These are phyloP conservation scores for Zasmidium cellare DNA, from an alignment of 2,329 filamentous ascomycete species.

Conservation along the genomic window DNA sequence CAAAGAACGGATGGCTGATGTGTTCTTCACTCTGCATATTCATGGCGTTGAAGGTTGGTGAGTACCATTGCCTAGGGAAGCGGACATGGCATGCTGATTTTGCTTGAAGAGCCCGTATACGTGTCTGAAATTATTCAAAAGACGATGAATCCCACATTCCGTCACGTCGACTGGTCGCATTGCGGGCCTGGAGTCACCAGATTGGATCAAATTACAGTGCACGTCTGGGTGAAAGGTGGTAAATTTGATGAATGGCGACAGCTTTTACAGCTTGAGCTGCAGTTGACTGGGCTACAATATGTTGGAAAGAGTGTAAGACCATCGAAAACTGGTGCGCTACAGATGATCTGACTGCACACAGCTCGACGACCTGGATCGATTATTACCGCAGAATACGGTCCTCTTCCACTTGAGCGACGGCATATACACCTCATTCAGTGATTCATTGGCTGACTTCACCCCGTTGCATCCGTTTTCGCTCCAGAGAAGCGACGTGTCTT, in stretches of 20 bases:
- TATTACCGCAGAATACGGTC: conserved; percentile 78
- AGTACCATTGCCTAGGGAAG: not conserved
- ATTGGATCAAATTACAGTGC: conserved; percentile 63
- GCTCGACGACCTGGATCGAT: conserved; percentile 64
- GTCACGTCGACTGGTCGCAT: conserved; percentile 72
- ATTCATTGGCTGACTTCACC: conserved; percentile 25
- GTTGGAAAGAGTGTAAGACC: conserved; percentile 61
- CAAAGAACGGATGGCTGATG: conserved; percentile 73
- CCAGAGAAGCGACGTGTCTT: conserved; percentile 33
- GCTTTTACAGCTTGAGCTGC: conserved; percentile 70
- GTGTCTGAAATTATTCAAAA: conserved; percentile 76
- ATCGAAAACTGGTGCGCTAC: no score
- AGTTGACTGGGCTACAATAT: conserved; percentile 73
- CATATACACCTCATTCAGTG: conserved; percentile 63
- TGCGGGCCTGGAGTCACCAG: conserved; percentile 66
- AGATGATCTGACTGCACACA: conserved; percentile 24
- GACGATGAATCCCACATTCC: conserved; percentile 89
- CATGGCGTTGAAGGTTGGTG: conserved; percentile 49
- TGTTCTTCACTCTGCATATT: conserved; percentile 83
- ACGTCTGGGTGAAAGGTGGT: conserved; percentile 69
- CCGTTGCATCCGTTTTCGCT: conserved; percentile 26
- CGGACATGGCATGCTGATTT: conserved; percentile 16
- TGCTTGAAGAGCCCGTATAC: conserved; percentile 70
- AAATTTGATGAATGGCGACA: conserved; percentile 58
- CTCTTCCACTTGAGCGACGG: conserved; percentile 85